phyloP scores from a whole-genome alignment of 257 asterid species.

The Gentiana macrophylla region DNA sequence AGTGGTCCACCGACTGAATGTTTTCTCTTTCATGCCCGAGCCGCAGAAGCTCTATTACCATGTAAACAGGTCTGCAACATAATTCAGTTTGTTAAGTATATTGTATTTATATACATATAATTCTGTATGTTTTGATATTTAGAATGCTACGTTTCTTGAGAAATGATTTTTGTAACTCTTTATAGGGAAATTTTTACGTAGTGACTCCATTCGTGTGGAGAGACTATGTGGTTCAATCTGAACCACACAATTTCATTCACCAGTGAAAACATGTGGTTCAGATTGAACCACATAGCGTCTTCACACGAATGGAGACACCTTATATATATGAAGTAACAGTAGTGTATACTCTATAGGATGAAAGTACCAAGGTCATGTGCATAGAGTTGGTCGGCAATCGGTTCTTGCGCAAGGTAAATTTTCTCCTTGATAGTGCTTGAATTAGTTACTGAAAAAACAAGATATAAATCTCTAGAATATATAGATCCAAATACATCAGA shows the following conservation, averaged over 20 bases:
- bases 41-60: constrained; percentile 61
- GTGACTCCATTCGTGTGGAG: too few relatives aligned
- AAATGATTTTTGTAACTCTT: not conserved
- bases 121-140: not conserved
- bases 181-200: too few relatives aligned
- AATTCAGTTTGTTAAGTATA: not conserved
- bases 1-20: constrained; percentile 99
- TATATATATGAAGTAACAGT: too few relatives aligned
- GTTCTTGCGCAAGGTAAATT: constrained; percentile 82
- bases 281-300: too few relatives aligned
- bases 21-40: constrained; percentile 84
- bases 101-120: not conserved
- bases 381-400: constrained; percentile 95
- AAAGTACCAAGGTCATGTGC: constrained; percentile 57
- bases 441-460: too few relatives aligned
- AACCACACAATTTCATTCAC: too few relatives aligned
- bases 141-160: not conserved
- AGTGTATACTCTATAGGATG: constrained; percentile 32
- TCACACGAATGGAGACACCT: too few relatives aligned
- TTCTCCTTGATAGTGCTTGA: not conserved
- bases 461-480: too few relatives aligned
- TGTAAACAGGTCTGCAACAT: constrained; percentile 41
- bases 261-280: too few relatives aligned
- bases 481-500: too few relatives aligned
- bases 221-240: too few relatives aligned